phyloP scores from a whole-genome alignment of 805 yeast genomes.

The Saccharomyces kudriavzevii region DNA sequence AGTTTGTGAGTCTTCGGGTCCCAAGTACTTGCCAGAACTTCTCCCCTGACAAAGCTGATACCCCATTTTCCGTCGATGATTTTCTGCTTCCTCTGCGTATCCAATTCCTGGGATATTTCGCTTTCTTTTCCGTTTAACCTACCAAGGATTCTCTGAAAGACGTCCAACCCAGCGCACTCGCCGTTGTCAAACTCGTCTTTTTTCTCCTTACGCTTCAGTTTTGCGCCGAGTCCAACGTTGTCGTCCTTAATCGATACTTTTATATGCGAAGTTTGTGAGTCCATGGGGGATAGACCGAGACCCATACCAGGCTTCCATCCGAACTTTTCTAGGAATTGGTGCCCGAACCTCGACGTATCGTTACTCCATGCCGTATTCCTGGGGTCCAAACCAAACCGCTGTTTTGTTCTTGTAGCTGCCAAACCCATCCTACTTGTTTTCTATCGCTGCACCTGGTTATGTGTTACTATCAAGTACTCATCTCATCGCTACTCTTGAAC shows the following conservation, averaged over 20 bases:
- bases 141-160: conserved; percentile 83
- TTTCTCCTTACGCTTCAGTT: conserved; percentile 46
- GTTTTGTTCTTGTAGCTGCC: conserved; percentile 73
- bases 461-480: background rate
- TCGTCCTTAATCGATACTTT: conserved; percentile 79
- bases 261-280: conserved; percentile 65
- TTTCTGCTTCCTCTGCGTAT: conserved; percentile 56
- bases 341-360: conserved; percentile 78
- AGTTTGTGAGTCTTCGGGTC: conserved; percentile 46
- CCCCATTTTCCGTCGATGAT: conserved; percentile 86
- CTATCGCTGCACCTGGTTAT: background rate
- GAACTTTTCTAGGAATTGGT: conserved; percentile 64
- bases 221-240: conserved; percentile 84
- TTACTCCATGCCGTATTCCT: conserved; percentile 93
- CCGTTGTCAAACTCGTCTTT: conserved; percentile 69
- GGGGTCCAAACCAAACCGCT: conserved; percentile 86
- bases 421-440: conserved; percentile 49
- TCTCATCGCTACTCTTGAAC: background rate
- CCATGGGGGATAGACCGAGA: conserved; percentile 48
- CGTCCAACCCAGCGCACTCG: conserved; percentile 86
- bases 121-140: conserved; percentile 81
- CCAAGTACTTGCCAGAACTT: conserved; percentile 75
- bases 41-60: conserved; percentile 79
- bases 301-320: conserved; percentile 96
- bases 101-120: conserved; percentile 54